Percentiles rank a stretch among this genome's conserved stretches.
These are phyloP conservation scores for Kodamaea alishanica DNA, from an alignment of 1,139 yeast species.

Conservation along the genomic window DNA sequence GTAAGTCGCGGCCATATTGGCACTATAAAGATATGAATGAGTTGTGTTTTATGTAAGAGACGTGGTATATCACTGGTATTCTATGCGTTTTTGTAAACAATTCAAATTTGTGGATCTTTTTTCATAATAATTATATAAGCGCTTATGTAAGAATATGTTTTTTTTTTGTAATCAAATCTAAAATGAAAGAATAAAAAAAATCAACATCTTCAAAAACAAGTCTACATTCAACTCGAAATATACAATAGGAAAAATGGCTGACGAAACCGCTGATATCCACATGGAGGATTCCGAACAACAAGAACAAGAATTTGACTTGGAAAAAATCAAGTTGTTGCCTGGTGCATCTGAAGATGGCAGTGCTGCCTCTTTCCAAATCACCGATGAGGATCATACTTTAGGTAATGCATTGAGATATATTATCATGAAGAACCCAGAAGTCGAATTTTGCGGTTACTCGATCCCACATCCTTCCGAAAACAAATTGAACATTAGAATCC, in stretches of 20 bases:
- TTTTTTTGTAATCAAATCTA: neutral
- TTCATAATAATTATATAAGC: neutral
- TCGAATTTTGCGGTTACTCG: conserved; percentile 96
- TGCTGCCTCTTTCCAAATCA: conserved; percentile 89
- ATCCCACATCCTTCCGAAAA: conserved; percentile 99
- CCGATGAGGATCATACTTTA: conserved; percentile 91
- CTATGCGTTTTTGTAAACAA: conserved; percentile 15
- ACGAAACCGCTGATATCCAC: conserved; percentile 22
- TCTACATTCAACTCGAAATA: neutral
- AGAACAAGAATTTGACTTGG: conserved; percentile 45
- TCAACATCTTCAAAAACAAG: neutral
- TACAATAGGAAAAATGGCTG: conserved; percentile 16
- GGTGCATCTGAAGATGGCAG: conserved; percentile 95
- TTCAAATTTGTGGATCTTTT: conserved; percentile 9
- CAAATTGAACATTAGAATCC: conserved; percentile 84
- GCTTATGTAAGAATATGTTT: neutral
- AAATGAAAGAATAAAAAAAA: neutral
- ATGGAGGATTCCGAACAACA: conserved; percentile 23
- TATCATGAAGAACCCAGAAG: conserved; percentile 96
- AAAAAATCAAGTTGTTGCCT: conserved; percentile 62
- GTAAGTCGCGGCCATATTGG: conserved; percentile 1
- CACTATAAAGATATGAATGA: neutral
- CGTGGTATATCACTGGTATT: neutral
- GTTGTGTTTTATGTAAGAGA: no score
- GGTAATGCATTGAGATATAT: conserved; percentile 92